Conservation (phyloP, 345 rosid species). For the Triadica sebifera region DNA sequence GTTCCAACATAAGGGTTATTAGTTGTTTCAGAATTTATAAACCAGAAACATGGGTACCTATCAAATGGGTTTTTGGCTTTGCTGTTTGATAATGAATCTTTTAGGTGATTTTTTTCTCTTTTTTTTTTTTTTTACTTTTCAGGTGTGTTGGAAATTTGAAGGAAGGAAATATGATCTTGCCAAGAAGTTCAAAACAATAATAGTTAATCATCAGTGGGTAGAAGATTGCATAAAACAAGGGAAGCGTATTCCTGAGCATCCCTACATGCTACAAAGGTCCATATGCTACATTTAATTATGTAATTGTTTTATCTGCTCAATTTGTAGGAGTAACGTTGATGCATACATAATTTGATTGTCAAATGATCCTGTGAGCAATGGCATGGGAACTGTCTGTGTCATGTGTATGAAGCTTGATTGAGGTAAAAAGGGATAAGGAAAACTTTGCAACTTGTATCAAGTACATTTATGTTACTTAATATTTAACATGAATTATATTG, state of each 20-base stretch:
- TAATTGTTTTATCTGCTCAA: background rate
- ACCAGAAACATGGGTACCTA: background rate
- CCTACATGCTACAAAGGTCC: constrained; percentile 64
- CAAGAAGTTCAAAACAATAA: constrained; percentile 43
- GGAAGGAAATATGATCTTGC: constrained; percentile 71
- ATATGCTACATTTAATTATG: background rate
- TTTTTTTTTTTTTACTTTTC: background rate
- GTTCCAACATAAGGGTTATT: background rate
- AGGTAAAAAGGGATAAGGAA: too few species aligned
- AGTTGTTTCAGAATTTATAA: background rate
- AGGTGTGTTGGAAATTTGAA: constrained; percentile 85
- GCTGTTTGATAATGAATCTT: background rate
- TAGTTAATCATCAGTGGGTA: constrained; percentile 83
- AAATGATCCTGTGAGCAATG: background rate
- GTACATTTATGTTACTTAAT: background rate
- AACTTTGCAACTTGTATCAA: background rate
- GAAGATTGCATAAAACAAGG: constrained; percentile 72
- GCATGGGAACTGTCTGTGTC: background rate
- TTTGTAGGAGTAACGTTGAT: background rate
- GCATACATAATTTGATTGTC: background rate
- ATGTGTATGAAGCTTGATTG: too few species aligned
- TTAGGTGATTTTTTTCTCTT: background rate
- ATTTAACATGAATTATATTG: background rate
- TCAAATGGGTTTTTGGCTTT: background rate
- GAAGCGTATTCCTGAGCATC: constrained; percentile 55